phyloP scores from a whole-genome alignment of 208 protist genomes.

The Wallacemonas sp. region DNA sequence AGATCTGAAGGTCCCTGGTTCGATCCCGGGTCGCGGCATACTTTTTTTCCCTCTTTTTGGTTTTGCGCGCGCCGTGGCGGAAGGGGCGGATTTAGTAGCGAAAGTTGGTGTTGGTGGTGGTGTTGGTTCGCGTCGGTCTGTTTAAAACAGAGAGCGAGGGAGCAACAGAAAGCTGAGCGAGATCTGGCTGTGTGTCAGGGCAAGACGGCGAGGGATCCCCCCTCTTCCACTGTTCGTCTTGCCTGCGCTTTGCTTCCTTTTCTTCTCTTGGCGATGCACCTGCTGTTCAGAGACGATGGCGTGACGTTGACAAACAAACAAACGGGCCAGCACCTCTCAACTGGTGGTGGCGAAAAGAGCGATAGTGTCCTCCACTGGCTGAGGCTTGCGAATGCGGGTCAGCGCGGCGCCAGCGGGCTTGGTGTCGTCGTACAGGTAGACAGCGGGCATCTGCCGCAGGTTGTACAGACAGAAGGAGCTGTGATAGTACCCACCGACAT shows the following conservation, averaged over 20 bases:
- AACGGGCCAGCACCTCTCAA: background rate
- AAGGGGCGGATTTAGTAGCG: background rate
- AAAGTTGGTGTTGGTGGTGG: too few relatives aligned
- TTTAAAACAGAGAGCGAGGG: background rate
- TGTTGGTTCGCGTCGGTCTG: too few relatives aligned
- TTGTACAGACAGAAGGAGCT: slow-evolving; percentile 64
- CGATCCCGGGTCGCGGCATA: slow-evolving; percentile 53
- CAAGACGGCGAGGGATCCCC: too few relatives aligned
- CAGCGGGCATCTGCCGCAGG: slow-evolving; percentile 49
- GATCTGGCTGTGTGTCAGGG: background rate
- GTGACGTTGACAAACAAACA: too few relatives aligned
- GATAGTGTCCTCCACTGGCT: slow-evolving; percentile 43
- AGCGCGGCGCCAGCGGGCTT: slow-evolving; percentile 2
- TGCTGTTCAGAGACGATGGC: too few relatives aligned
- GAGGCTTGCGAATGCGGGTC: slow-evolving; percentile 24
- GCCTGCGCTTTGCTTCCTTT: too few relatives aligned
- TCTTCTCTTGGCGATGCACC: too few relatives aligned
- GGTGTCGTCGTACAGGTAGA: slow-evolving; percentile 37
- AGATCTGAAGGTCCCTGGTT: slow-evolving; percentile 78
- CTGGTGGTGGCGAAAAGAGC: slow-evolving; percentile 28
- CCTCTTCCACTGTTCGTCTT: too few relatives aligned
- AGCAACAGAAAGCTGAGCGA: background rate
- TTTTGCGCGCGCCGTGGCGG: background rate
- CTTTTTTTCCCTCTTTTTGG: slow-evolving; percentile 12
- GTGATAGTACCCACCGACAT: slow-evolving; percentile 74